Evolutionary conservation across 495 filamentous ascomycete genomes (phyloP), one percentile per base, ranked within the genome.

Genomic region (Penicillium psychrofluorescens): DNA sequence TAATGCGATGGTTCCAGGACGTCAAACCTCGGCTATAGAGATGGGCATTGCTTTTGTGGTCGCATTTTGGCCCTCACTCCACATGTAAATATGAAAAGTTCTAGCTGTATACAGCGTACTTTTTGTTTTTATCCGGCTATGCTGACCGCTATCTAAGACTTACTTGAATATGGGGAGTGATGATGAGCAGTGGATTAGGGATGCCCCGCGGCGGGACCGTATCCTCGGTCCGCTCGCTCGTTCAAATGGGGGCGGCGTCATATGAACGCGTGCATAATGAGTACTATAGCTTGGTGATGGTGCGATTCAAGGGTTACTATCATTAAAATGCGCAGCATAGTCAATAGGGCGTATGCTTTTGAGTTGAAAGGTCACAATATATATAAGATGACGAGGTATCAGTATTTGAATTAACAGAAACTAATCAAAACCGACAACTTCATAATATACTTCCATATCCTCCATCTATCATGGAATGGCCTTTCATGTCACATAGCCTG

Each of bases 201-300:
- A 37, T 46, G 34, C 43, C 51, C 51, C 46, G 50, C 45, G 36
- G 35, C 14, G 14, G 29, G 35, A 11, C 22, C 22, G 22, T 22
- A 22, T 52, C 49, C 49, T 52, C 49, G 45, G 49, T 52, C 41
- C 41, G 44, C 40, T 29, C 7, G 12, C n/a, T 34, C 7, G 6
- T 34, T 34, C 10, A 34, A 6, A 34, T 22, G 32, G 32, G 32
- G 32, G 2, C n/a, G 3, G 10, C 32, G 6, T 6, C n/a, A 34
- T 12, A 34, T 34, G 32, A 34, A 22, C 4, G 7, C 32, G 5
- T 8, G 9, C n/a, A 11, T 34, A 11, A 34, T 34, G 6, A 12
- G 6, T 7, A 22, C 22, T 4, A 22, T 22, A 22, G 2, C 22
- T 22, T 22, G 3, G 22, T 22, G 3, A 22, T 22, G 22, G 22